Conservation (phyloP, 805 yeast genomes). For the Metschnikowia noctiluminum region DNA sequence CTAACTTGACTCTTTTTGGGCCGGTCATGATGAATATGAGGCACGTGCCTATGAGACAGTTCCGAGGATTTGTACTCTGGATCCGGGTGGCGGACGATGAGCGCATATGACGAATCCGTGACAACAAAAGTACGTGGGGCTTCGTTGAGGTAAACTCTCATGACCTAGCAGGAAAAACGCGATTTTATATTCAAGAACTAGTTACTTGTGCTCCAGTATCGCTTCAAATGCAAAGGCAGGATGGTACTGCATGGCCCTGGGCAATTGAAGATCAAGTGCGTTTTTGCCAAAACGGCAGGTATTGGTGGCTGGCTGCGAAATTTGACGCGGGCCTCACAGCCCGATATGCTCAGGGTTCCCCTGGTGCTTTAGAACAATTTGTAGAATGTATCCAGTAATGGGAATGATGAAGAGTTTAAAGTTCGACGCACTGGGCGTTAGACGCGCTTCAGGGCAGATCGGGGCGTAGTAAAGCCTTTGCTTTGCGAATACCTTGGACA, state of each 20-base stretch:
- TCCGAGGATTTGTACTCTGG: slow-evolving; percentile 25
- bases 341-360: no score
- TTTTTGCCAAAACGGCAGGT: no score
- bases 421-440: no score
- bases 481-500: no score
- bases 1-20: slow-evolving; percentile 19
- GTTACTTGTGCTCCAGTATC: not conserved
- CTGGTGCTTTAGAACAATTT: no score
- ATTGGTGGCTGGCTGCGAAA: no score
- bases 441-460: no score
- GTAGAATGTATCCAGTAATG: no score
- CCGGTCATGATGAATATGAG: slow-evolving; percentile 23
- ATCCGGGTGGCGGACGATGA: slow-evolving; percentile 53
- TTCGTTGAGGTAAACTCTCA: slow-evolving; percentile 62
- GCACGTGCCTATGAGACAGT: slow-evolving; percentile 17
- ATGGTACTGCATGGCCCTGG: not conserved
- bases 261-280: no score
- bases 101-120: slow-evolving; percentile 53
- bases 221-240: not conserved
- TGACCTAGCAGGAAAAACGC: slow-evolving; percentile 18
- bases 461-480: no score
- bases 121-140: slow-evolving; percentile 69
- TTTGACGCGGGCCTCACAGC: no score
- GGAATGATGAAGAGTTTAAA: no score
- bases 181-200: not conserved